A percentile compares a stretch with the other conserved stretches of the same genome.
Conservation (phyloP, 2,329 filamentous ascomycete species). For the Aspergillus novoparasiticus region DNA sequence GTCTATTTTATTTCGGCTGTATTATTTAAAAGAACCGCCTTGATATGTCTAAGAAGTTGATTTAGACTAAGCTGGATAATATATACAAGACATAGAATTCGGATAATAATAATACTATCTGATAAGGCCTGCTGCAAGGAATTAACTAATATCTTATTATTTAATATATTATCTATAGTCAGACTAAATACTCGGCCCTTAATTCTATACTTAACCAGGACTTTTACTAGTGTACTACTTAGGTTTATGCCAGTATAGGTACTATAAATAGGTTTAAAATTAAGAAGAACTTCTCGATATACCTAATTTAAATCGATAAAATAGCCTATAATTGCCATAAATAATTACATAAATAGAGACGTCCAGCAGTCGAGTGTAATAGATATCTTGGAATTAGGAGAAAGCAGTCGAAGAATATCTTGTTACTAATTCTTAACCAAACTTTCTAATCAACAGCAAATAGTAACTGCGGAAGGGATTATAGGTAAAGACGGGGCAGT, state of each 20-base stretch:
- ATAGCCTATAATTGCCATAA: neutral
- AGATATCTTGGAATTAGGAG: neutral
- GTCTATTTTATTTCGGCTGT: neutral
- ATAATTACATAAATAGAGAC: neutral
- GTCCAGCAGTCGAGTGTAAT: neutral
- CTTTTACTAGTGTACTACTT: neutral
- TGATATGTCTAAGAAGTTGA: neutral
- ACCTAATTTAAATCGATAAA: neutral
- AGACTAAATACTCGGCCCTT: too few relatives aligned
- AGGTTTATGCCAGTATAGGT: neutral
- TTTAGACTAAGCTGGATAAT: neutral
- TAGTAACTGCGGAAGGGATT: neutral
- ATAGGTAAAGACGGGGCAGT: neutral
- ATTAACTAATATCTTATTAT: neutral
- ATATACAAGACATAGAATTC: neutral
- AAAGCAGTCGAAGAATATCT: neutral
- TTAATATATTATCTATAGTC: neutral
- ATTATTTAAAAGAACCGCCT: neutral
- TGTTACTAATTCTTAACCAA: neutral
- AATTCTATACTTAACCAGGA: neutral
- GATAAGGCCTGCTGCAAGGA: neutral
- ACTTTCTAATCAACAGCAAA: neutral
- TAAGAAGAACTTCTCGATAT: neutral
- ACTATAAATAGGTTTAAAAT: too few relatives aligned
- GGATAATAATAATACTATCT: too few relatives aligned